Evolutionary conservation across 345 rosid genomes (phyloP).

Genomic region (Clausena lansium): DNA sequence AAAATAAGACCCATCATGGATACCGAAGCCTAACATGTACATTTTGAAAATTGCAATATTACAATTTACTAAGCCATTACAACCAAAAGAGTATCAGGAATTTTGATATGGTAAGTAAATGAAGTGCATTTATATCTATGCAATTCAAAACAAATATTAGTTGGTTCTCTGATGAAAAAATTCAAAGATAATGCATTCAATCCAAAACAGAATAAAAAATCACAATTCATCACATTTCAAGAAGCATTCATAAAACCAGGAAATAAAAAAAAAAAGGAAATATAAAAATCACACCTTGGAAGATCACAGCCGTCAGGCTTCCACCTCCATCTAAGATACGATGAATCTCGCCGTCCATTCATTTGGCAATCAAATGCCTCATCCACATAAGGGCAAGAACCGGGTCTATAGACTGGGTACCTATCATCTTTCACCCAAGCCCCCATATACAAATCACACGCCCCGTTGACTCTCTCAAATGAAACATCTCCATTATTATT

Average conservation of each 20-base stretch:
- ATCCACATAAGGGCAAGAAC: conserved; percentile 89
- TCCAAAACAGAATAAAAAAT: background rate
- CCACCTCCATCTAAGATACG: conserved; percentile 83
- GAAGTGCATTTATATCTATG: background rate
- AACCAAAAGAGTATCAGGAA: background rate
- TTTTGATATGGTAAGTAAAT: background rate
- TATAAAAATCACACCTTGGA: conserved; percentile 55
- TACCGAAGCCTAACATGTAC: background rate
- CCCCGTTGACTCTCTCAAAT: conserved; percentile 31
- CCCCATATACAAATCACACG: conserved; percentile 75
- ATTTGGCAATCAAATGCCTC: conserved; percentile 84
- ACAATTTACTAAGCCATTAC: background rate
- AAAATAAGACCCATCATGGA: background rate
- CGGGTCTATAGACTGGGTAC: conserved; percentile 70
- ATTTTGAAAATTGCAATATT: background rate
- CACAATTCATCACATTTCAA: background rate
- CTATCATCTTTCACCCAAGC: conserved; percentile 69
- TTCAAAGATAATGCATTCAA: background rate
- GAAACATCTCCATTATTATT: conserved; percentile 2
- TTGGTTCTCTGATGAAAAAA: background rate
- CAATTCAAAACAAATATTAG: background rate
- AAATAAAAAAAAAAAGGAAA: background rate
- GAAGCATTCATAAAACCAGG: background rate
- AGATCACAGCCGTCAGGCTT: conserved; percentile 90
- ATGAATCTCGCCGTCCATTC: conserved; percentile 75